Conservation (phyloP, 1,284 basidiomycete genomes). For the Puccinia hordei region DNA sequence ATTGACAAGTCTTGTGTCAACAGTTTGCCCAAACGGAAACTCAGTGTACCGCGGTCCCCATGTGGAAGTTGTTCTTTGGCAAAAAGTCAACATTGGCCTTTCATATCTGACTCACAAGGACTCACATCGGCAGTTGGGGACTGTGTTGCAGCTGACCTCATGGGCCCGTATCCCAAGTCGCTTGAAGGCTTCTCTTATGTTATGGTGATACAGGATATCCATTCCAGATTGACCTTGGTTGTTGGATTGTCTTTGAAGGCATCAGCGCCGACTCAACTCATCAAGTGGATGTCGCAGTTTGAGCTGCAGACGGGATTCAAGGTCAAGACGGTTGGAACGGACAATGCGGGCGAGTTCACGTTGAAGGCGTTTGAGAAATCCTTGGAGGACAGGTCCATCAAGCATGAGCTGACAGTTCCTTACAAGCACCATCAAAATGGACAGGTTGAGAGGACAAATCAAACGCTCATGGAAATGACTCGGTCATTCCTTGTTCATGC, state of each 20-base stretch:
- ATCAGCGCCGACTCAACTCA: neutral
- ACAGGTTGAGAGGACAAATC: too few relatives aligned
- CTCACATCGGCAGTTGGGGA: neutral
- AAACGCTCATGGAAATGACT: too few relatives aligned
- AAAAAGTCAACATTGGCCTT: too few relatives aligned
- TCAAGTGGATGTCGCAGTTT: neutral
- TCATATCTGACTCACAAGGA: neutral
- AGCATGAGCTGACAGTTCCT: too few relatives aligned
- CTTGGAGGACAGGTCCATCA: too few relatives aligned
- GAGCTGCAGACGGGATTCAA: neutral
- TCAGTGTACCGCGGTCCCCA: neutral
- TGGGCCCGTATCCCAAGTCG: neutral
- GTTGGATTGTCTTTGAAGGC: neutral
- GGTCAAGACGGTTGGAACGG: too few relatives aligned
- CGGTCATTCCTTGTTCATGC: too few relatives aligned
- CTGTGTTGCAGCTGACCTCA: neutral
- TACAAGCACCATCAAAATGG: too few relatives aligned
- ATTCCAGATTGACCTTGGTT: neutral
- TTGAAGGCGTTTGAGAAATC: too few relatives aligned
- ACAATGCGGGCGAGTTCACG: too few relatives aligned
- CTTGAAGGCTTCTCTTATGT: neutral
- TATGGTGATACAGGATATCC: neutral
- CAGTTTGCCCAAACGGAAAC: neutral
- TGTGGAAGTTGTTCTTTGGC: too few relatives aligned
- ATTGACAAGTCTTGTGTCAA: neutral